Percentiles rank a stretch among this genome's conserved stretches.
Evolutionary conservation across 2,329 filamentous ascomycete species (phyloP).

Genomic region (Madurella mycetomatis): DNA sequence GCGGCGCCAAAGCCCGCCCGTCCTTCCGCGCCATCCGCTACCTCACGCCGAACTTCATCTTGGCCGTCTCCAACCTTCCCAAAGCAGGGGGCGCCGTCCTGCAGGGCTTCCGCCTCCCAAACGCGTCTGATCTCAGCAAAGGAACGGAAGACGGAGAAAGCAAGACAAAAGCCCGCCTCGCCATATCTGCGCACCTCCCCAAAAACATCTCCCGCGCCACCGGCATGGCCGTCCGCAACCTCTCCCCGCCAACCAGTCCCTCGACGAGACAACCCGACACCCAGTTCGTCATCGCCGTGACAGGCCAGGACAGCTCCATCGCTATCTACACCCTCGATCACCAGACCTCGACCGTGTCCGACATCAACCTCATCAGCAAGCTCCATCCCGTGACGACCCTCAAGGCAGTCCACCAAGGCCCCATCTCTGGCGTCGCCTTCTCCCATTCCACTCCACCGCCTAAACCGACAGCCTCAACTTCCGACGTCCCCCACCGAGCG

Average conservation of each 20-base stretch:
- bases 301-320: conserved; percentile 74
- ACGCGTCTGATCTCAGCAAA: conserved; percentile 17
- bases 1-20: conserved; percentile 41
- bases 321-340: conserved; percentile 75
- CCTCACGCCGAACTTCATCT: conserved; percentile 52
- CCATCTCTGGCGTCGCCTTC: conserved; percentile 57
- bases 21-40: conserved; percentile 57
- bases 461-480: neutral
- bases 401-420: conserved; percentile 50
- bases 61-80: conserved; percentile 56
- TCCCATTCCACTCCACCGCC: conserved; percentile 47
- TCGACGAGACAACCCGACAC: conserved; percentile 55
- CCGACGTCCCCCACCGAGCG: conserved; percentile 31
- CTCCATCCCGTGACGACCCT: conserved; percentile 51
- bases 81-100: conserved; percentile 54
- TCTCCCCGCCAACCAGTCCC: conserved; percentile 53
- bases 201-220: conserved; percentile 68
- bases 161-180: conserved; percentile 42
- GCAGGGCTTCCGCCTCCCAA: conserved; percentile 52
- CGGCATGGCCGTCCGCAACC: conserved; percentile 69
- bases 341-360: conserved; percentile 34
- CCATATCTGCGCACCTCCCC: conserved; percentile 55
- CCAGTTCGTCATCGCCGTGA: conserved; percentile 77
- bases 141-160: conserved; percentile 1
- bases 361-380: conserved; percentile 47